phyloP scores from a whole-genome alignment of 352 stramenopile species.

The Pythium insidiosum region DNA sequence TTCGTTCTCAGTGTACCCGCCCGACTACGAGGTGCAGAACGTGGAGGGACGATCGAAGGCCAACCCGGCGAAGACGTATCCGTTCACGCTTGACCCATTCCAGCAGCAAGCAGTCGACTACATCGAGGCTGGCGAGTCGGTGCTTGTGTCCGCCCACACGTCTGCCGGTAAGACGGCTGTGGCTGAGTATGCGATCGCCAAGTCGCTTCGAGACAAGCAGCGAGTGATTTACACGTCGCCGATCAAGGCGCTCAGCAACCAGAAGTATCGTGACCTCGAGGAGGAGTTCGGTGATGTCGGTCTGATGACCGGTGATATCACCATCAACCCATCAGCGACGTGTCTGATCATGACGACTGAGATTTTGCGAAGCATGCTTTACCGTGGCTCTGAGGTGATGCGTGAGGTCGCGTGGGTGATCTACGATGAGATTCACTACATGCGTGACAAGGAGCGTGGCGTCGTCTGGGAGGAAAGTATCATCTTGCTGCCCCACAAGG shows the following conservation, averaged over 20 bases:
- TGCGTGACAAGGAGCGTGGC: conserved; percentile 97
- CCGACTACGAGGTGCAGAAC: conserved; percentile 41
- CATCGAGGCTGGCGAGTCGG: conserved; percentile 95
- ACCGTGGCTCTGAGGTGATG: conserved; percentile 97
- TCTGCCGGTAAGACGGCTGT: conserved; percentile 96
- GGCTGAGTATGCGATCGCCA: conserved; percentile 99
- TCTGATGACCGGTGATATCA: conserved; percentile 99
- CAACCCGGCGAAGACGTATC: conserved; percentile 96
- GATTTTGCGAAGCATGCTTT: conserved; percentile 98
- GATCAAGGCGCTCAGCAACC: conserved; percentile 99
- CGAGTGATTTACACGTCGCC: conserved; percentile 99
- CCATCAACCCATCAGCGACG: conserved; percentile 97
- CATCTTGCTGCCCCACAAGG: conserved; percentile 97
- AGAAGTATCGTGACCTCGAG: conserved; percentile 99
- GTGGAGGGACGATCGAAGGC: conserved; percentile 36
- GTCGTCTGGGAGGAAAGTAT: conserved; percentile 99
- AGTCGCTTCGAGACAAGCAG: conserved; percentile 88
- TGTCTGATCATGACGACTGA: conserved; percentile 98
- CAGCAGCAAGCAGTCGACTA: conserved; percentile 94
- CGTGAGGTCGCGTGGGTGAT: conserved; percentile 98
- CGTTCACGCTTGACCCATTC: conserved; percentile 98
- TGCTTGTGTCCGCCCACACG: conserved; percentile 98
- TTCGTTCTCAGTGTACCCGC: conserved; percentile 90
- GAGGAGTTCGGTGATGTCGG: conserved; percentile 94
- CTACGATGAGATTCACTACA: conserved; percentile 99